These are phyloP conservation scores for Pyrrhoderma noxium DNA, from an alignment of 1,284 basidiomycete genomes.

Conservation along the genomic window DNA sequence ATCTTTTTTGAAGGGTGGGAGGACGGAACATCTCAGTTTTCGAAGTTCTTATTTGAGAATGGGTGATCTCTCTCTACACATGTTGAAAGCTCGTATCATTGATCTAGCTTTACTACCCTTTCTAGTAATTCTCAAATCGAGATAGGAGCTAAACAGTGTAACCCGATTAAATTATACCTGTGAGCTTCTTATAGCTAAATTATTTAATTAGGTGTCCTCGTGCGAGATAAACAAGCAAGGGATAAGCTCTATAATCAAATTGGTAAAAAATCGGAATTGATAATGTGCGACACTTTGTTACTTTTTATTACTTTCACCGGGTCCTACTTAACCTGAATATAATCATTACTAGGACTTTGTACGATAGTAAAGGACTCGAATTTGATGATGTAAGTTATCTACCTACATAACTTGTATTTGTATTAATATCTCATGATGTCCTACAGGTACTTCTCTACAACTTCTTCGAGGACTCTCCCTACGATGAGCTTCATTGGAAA, in stretches of 20 bases:
- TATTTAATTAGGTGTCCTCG: slow-evolving; percentile 59
- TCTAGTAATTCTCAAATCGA: too few relatives aligned
- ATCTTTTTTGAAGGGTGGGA: slow-evolving; percentile 53
- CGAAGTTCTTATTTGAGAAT: slow-evolving; percentile 50
- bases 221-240: slow-evolving; percentile 50
- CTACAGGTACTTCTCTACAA: slow-evolving; percentile 60
- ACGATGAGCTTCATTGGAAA: slow-evolving; percentile 48
- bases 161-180: slow-evolving; percentile 11
- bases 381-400: slow-evolving; percentile 52
- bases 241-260: slow-evolving; percentile 44
- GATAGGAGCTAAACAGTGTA: slow-evolving; percentile 58
- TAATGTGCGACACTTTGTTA: slow-evolving; percentile 27
- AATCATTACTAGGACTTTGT: slow-evolving; percentile 47
- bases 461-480: slow-evolving; percentile 59
- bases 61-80: slow-evolving; percentile 31
- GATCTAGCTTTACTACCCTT: neutral
- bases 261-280: slow-evolving; percentile 47
- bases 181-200: neutral
- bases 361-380: slow-evolving; percentile 69
- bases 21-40: slow-evolving; percentile 42
- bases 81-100: too few relatives aligned
- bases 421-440: neutral
- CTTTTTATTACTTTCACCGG: neutral
- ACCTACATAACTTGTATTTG: neutral
- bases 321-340: too few relatives aligned